A percentile compares a stretch with the other conserved stretches of the same genome.
phyloP scores from a whole-genome alignment of 805 yeast species.

The Lachancea sp. region DNA sequence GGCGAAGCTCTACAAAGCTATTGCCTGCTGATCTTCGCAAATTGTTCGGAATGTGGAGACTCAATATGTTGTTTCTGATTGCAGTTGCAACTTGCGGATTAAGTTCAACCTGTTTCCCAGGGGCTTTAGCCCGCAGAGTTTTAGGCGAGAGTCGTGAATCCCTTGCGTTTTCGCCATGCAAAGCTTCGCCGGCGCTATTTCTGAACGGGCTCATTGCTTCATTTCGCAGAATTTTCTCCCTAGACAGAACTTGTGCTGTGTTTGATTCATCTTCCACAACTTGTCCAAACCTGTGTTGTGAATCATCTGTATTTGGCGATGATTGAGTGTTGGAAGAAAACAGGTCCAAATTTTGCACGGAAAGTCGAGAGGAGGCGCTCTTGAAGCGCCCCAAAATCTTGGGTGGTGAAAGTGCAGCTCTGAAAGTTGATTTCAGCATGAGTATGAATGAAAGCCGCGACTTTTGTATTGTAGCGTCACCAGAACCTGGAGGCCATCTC shows the following conservation, averaged over 20 bases:
- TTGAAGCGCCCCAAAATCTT: constrained; percentile 1
- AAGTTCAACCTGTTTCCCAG: constrained; percentile 43
- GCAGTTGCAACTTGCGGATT: constrained; percentile 52
- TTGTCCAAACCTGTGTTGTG: constrained; percentile 9
- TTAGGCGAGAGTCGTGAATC: constrained; percentile 45
- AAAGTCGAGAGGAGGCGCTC: not conserved
- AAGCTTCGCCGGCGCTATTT: constrained; percentile 11
- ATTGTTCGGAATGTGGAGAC: constrained; percentile 54
- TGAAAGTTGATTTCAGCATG: not conserved
- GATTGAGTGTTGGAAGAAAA: not conserved
- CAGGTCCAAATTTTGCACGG: constrained; percentile 5
- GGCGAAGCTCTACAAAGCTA: constrained; percentile 44
- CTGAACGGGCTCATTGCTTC: constrained; percentile 1
- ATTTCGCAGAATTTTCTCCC: constrained; percentile 32
- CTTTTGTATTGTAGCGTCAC: too few relatives aligned
- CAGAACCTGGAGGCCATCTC: too few relatives aligned
- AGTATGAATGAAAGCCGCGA: not conserved
- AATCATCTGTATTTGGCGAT: not conserved
- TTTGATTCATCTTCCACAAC: constrained; percentile 10
- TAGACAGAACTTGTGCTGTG: constrained; percentile 28
- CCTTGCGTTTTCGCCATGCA: constrained; percentile 17
- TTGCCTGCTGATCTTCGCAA: constrained; percentile 57
- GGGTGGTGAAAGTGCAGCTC: not conserved
- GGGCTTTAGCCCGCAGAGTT: constrained; percentile 52
- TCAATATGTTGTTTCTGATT: constrained; percentile 58